These are phyloP conservation scores for Syzygium syzygioides DNA, from an alignment of 441 rosid species.

Conservation along the genomic window DNA sequence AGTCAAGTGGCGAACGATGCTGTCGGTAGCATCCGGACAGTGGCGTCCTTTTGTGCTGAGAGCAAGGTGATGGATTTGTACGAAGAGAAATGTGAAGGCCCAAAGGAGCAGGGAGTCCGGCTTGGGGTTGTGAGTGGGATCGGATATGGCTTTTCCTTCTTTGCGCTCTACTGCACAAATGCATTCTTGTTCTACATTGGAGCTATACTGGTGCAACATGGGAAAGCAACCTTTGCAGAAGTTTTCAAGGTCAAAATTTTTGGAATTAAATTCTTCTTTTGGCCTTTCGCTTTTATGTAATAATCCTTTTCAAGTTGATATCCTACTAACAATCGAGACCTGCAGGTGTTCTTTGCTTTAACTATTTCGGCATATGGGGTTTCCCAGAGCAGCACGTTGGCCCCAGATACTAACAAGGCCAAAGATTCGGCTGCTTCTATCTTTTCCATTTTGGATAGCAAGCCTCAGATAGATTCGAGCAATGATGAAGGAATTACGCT, in stretches of 20 bases:
- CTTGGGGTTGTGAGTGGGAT: conserved; percentile 48
- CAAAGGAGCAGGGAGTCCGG: conserved; percentile 37
- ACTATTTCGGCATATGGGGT: neutral
- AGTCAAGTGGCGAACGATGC: conserved; percentile 62
- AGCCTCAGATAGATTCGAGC: conserved; percentile 6
- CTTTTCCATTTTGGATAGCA: conserved; percentile 7
- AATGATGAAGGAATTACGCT: conserved; percentile 2
- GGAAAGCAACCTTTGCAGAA: conserved; percentile 49
- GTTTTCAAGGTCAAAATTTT: conserved; percentile 41
- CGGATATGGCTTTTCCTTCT: conserved; percentile 56
- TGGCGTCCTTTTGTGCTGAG: conserved; percentile 73
- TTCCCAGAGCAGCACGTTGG: neutral
- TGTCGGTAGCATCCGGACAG: conserved; percentile 47
- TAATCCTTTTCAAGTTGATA: neutral
- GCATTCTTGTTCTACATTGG: conserved; percentile 58
- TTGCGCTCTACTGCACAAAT: conserved; percentile 39
- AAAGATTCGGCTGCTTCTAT: conserved; percentile 11
- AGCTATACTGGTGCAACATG: conserved; percentile 32
- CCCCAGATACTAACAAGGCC: conserved; percentile 9
- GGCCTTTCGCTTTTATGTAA: neutral
- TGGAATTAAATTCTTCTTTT: neutral
- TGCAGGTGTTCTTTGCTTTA: conserved; percentile 9
- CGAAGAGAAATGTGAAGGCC: conserved; percentile 48
- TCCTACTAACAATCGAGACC: neutral
- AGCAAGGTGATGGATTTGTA: conserved; percentile 56